phyloP scores from a whole-genome alignment of 1,284 basidiomycete species.

The Exobasidium rhododendri region DNA sequence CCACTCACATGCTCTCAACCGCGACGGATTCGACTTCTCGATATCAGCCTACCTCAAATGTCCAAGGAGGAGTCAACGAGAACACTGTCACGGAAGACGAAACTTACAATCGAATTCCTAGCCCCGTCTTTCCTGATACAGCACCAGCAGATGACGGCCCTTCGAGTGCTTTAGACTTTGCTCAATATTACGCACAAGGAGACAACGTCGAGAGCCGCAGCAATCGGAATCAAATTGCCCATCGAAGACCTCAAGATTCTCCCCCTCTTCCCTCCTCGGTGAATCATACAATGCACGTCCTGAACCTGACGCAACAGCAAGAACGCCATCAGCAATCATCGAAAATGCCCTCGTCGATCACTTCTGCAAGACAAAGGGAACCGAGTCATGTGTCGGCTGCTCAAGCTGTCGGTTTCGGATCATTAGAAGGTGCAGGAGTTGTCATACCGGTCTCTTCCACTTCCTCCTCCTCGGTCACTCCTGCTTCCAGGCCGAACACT shows the following conservation, averaged over 20 bases:
- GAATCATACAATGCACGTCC: background rate
- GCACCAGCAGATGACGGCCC: conserved; percentile 1
- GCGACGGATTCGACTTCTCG: too few relatives aligned
- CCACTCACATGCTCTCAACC: too few relatives aligned
- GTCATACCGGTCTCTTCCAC: background rate
- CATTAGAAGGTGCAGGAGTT: background rate
- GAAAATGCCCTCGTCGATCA: background rate
- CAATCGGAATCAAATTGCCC: background rate
- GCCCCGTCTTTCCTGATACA: conserved; percentile 1
- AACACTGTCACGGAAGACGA: background rate
- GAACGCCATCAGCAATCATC: background rate
- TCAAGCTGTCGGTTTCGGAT: background rate
- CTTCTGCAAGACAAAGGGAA: background rate
- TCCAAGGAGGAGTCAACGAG: too few relatives aligned
- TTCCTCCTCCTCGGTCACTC: background rate
- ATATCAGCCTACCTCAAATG: too few relatives aligned
- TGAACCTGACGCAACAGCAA: background rate
- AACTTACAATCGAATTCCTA: background rate
- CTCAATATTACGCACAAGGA: background rate
- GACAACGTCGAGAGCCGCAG: background rate
- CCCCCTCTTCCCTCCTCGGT: background rate
- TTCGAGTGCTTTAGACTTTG: background rate
- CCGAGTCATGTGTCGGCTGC: background rate
- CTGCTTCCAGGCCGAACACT: background rate
- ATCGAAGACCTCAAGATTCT: background rate